Conservation (phyloP, 2,329 filamentous ascomycete species). For the Cytospora schulzeri region DNA sequence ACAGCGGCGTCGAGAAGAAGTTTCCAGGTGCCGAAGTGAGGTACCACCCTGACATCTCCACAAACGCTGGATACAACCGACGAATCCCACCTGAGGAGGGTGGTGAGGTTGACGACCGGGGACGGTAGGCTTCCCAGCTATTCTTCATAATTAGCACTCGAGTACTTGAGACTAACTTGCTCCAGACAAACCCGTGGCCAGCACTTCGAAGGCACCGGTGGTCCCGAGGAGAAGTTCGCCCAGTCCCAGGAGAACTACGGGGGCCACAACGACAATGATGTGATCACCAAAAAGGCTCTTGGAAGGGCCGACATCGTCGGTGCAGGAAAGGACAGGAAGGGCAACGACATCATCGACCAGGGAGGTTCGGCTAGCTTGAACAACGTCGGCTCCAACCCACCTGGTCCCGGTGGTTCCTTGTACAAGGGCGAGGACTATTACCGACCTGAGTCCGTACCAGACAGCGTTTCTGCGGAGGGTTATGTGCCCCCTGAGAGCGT, state of each 20-base stretch:
- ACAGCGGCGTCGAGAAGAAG: constrained; percentile 44
- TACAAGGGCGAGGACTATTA: constrained; percentile 48
- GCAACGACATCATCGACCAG: constrained; percentile 37
- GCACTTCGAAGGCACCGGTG: constrained; percentile 47
- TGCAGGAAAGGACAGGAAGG: constrained; percentile 12
- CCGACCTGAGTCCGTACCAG: constrained; percentile 44
- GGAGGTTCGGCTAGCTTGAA: constrained; percentile 42
- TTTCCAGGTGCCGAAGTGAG: constrained; percentile 46
- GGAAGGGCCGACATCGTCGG: constrained; percentile 30
- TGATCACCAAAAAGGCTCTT: constrained; percentile 35
- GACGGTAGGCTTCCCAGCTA: constrained; percentile 40
- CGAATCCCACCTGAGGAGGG: constrained; percentile 49
- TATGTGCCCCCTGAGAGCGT: constrained; percentile 46
- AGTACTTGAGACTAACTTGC: constrained; percentile 25
- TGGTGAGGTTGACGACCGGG: constrained; percentile 46
- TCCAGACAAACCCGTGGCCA: constrained; percentile 46
- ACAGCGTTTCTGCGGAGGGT: constrained; percentile 46
- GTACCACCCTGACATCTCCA: constrained; percentile 47
- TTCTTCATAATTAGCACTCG: neutral
- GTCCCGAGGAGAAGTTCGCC: constrained; percentile 44
- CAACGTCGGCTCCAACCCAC: constrained; percentile 43
- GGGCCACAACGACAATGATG: constrained; percentile 43
- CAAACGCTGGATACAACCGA: constrained; percentile 49
- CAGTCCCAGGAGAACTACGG: constrained; percentile 35
- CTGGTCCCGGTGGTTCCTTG: constrained; percentile 40